phyloP scores from a whole-genome alignment of 176 grass and related monocot species.

The Tillandsia fasciculata region DNA sequence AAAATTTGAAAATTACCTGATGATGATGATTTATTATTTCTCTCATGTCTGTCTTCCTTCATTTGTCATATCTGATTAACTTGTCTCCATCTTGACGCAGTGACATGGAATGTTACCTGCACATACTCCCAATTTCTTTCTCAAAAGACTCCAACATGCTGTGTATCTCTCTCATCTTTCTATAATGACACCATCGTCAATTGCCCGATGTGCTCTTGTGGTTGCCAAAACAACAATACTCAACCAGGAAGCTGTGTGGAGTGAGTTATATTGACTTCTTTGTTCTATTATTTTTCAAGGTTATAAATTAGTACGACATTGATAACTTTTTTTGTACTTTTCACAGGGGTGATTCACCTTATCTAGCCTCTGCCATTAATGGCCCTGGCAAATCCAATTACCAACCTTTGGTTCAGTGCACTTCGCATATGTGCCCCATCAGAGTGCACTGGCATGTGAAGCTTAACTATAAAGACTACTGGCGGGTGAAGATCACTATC shows the following conservation, averaged over 20 bases:
- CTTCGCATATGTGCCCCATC: constrained; percentile 86
- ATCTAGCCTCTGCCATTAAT: constrained; percentile 54
- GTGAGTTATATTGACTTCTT: constrained; percentile 39
- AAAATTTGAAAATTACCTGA: background rate
- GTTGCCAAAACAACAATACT: constrained; percentile 67
- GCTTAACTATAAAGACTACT: constrained; percentile 89
- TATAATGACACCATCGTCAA: constrained; percentile 98
- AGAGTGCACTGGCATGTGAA: constrained; percentile 94
- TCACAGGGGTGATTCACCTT: constrained; percentile 62
- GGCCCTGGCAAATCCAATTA: constrained; percentile 55
- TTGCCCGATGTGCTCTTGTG: constrained; percentile 91
- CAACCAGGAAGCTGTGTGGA: constrained; percentile 77
- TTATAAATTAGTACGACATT: constrained; percentile 5
- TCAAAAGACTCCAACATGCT: constrained; percentile 90
- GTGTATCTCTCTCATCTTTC: constrained; percentile 96
- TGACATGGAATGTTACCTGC: constrained; percentile 98
- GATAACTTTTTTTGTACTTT: constrained; percentile 24
- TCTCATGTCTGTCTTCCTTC: constrained; percentile 6
- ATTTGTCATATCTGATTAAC: constrained; percentile 2
- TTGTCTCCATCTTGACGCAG: constrained; percentile 36
- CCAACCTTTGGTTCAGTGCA: constrained; percentile 75
- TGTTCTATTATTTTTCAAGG: constrained; percentile 4
- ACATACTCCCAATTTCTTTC: constrained; percentile 97
- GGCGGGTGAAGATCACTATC: constrained; percentile 78
- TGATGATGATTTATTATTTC: background rate